These are phyloP conservation scores for Cercospora zeina DNA, from an alignment of 2,329 filamentous ascomycete genomes.

Conservation along the genomic window DNA sequence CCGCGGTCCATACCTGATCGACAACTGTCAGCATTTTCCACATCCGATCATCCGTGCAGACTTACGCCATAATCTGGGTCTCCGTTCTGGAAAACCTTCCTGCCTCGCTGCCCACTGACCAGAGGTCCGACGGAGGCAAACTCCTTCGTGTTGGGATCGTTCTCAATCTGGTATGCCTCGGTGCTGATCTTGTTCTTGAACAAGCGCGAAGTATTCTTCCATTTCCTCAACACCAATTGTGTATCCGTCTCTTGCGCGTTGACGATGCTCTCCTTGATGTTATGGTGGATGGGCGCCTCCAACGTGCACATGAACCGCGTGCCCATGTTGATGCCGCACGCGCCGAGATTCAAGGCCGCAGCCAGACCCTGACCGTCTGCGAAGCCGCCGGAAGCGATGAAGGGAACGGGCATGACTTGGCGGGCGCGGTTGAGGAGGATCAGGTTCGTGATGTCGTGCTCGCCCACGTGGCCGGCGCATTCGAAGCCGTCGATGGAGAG, in stretches of 20 bases:
- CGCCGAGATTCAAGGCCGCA: conserved; percentile 83
- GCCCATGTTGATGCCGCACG: conserved; percentile 97
- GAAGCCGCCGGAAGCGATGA: conserved; percentile 94
- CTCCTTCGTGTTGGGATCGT: conserved; percentile 77
- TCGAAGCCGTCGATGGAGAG: conserved; percentile 97
- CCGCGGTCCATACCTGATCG: conserved; percentile 88
- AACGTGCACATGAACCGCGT: conserved; percentile 96
- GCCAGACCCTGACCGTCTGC: conserved; percentile 92
- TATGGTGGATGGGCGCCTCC: conserved; percentile 86
- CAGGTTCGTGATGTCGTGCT: conserved; percentile 86
- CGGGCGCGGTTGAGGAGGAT: conserved; percentile 82
- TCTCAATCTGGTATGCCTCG: conserved; percentile 79
- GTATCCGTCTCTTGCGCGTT: conserved; percentile 87
- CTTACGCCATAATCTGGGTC: conserved; percentile 86
- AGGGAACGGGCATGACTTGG: conserved; percentile 80
- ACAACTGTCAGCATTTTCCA: conserved; percentile 22
- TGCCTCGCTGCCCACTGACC: conserved; percentile 86
- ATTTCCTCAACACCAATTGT: conserved; percentile 79
- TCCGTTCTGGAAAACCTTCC: conserved; percentile 88
- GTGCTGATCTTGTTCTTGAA: conserved; percentile 87
- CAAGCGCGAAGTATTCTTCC: conserved; percentile 87
- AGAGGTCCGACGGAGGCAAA: conserved; percentile 85
- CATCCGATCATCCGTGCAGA: conserved; percentile 31
- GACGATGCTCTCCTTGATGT: conserved; percentile 93
- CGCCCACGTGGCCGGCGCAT: conserved; percentile 87